Evolutionary conservation across 305 asterid species (phyloP).

Genomic region (Solanum hybrid): DNA sequence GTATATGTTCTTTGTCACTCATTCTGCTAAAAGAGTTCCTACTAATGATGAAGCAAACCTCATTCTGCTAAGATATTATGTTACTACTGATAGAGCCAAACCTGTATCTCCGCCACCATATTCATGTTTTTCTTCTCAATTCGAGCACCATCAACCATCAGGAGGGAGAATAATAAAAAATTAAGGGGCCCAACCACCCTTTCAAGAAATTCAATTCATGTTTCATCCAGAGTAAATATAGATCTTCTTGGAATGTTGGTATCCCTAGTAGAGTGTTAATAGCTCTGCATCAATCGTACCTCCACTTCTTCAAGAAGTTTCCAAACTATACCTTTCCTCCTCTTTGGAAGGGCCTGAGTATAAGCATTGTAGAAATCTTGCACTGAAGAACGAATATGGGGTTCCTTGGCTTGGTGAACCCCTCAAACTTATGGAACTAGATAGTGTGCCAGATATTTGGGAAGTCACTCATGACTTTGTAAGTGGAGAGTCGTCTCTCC

Average conservation of each 20-base stretch:
- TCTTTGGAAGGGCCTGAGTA: neutral
- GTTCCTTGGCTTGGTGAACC: neutral
- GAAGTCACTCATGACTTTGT: too few species aligned
- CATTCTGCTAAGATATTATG: neutral
- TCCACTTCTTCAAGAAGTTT: neutral
- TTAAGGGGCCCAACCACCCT: neutral
- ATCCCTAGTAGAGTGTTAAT: neutral
- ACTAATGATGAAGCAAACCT: too few species aligned
- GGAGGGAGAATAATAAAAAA: too few species aligned
- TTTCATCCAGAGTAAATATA: neutral
- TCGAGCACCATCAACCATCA: neutral
- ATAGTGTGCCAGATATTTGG: neutral
- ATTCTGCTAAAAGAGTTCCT: too few species aligned
- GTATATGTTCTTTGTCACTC: too few species aligned
- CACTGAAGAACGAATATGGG: neutral
- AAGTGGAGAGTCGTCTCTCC: neutral
- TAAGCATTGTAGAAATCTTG: neutral
- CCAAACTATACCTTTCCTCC: neutral
- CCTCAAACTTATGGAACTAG: neutral
- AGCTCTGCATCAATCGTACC: neutral
- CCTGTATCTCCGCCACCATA: neutral
- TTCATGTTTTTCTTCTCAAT: neutral
- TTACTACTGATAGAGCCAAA: neutral
- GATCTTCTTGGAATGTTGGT: too few species aligned
- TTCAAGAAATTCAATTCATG: neutral